Evolutionary conservation across 345 rosid species (phyloP).

Genomic region (Raphanus sativus): DNA sequence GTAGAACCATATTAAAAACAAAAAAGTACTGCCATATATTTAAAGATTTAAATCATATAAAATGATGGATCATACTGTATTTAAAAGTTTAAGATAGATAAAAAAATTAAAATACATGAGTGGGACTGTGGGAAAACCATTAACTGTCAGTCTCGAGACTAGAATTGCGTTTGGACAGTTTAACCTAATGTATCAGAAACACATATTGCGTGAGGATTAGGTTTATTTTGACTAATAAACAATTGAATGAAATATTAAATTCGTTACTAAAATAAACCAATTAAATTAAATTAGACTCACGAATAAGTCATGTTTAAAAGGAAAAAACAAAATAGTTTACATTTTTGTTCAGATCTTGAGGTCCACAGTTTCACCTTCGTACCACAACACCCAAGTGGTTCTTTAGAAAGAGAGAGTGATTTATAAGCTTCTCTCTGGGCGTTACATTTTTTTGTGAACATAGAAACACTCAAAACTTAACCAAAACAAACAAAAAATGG

Average conservation of each 20-base stretch:
- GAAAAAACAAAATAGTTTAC: conserved; percentile 14
- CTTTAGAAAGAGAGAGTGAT: conserved; percentile 21
- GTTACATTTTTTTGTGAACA: background rate
- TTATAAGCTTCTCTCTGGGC: conserved; percentile 27
- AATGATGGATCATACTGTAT: background rate
- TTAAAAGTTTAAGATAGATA: background rate
- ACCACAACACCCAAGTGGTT: conserved; percentile 39
- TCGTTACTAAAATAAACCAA: background rate
- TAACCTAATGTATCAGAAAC: background rate
- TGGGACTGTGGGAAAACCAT: background rate
- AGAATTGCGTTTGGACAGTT: background rate
- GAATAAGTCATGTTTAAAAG: background rate
- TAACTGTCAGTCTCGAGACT: background rate
- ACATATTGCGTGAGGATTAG: background rate
- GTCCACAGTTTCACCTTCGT: conserved; percentile 39
- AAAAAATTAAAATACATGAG: background rate
- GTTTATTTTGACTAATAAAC: background rate
- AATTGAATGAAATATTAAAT: background rate
- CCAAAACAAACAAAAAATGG: background rate
- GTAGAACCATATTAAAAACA: background rate
- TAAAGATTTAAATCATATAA: background rate
- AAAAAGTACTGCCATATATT: background rate
- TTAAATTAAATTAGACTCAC: background rate
- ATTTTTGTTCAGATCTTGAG: conserved; percentile 27
- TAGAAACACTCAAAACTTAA: background rate